A percentile compares a stretch with the other conserved stretches of the same genome.
Evolutionary conservation across 2,329 filamentous ascomycete genomes (phyloP).

Genomic region (Hypoxylon sp.): DNA sequence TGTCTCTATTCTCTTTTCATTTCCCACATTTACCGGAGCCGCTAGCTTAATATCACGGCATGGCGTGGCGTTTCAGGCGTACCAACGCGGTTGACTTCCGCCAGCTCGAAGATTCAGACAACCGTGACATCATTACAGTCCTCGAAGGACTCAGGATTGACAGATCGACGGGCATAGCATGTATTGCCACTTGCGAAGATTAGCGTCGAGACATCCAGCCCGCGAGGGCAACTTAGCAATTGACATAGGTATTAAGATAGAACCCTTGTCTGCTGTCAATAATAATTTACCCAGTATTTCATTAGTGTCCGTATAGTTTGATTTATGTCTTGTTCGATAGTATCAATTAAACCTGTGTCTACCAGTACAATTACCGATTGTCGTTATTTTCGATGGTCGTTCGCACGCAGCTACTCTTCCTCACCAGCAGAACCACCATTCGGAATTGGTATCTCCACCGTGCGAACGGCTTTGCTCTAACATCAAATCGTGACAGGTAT

Average conservation of each 20-base stretch:
- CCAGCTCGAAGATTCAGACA: conserved; percentile 7
- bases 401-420: not conserved
- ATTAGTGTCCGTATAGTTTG: not conserved
- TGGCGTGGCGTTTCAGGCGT: conserved; percentile 43
- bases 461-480: not conserved
- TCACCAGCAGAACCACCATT: not conserved
- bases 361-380: conserved; percentile 1
- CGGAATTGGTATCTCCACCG: not conserved
- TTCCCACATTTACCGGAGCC: conserved; percentile 15
- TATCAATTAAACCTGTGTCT: conserved; percentile 3
- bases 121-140: conserved; percentile 14
- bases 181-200: conserved; percentile 28
- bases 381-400: conserved; percentile 1
- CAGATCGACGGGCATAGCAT: conserved; percentile 22
- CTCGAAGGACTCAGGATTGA: conserved; percentile 25
- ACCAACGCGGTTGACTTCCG: conserved; percentile 27
- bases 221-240: conserved; percentile 30
- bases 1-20: conserved; percentile 25
- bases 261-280: conserved; percentile 34
- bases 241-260: conserved; percentile 34
- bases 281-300: conserved; percentile 26
- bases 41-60: conserved; percentile 37
- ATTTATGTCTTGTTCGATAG: conserved; percentile 2
- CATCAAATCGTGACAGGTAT: not conserved
- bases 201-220: conserved; percentile 32